Conservation (phyloP, 208 protist species). For the Angomonas deanei region DNA sequence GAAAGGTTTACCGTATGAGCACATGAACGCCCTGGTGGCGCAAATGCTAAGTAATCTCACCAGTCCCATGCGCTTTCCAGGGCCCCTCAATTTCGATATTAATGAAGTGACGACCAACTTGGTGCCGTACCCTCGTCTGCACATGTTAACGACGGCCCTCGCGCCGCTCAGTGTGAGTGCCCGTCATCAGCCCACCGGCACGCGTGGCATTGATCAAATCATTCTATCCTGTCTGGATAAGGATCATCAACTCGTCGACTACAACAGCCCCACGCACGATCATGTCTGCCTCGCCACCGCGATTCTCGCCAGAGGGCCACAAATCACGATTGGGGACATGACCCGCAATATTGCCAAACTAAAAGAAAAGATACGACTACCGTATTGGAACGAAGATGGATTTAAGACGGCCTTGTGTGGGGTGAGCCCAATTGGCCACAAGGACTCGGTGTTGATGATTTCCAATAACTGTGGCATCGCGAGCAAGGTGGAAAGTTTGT, state of each 20-base stretch:
- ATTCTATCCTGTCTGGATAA: slow-evolving; percentile 82
- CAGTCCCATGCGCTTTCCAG: slow-evolving; percentile 91
- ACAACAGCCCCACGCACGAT: slow-evolving; percentile 13
- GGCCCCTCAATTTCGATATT: slow-evolving; percentile 96
- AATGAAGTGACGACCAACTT: slow-evolving; percentile 97
- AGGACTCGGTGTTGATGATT: slow-evolving; percentile 89
- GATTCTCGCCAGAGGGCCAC: slow-evolving; percentile 87
- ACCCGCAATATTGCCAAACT: slow-evolving; percentile 86
- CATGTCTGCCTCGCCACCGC: slow-evolving; percentile 77
- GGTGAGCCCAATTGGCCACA: slow-evolving; percentile 87
- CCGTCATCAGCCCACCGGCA: slow-evolving; percentile 32
- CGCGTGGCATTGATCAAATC: slow-evolving; percentile 80
- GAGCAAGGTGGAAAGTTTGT: slow-evolving; percentile 63
- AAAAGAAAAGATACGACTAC: slow-evolving; percentile 68
- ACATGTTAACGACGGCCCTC: slow-evolving; percentile 89
- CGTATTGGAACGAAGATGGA: slow-evolving; percentile 95
- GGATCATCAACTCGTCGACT: slow-evolving; percentile 82
- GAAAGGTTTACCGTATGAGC: slow-evolving; percentile 87
- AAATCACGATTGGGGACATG: slow-evolving; percentile 92
- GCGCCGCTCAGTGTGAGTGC: slow-evolving; percentile 81
- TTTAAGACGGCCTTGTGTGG: slow-evolving; percentile 96
- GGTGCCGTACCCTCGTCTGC: slow-evolving; percentile 93
- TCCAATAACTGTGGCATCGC: slow-evolving; percentile 91
- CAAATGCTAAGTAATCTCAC: slow-evolving; percentile 94
- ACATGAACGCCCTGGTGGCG: slow-evolving; percentile 95